A percentile compares a stretch with the other conserved stretches of the same genome.
These are phyloP conservation scores for Solanum commersonii DNA, from an alignment of 257 asterid species.

Conservation along the genomic window DNA sequence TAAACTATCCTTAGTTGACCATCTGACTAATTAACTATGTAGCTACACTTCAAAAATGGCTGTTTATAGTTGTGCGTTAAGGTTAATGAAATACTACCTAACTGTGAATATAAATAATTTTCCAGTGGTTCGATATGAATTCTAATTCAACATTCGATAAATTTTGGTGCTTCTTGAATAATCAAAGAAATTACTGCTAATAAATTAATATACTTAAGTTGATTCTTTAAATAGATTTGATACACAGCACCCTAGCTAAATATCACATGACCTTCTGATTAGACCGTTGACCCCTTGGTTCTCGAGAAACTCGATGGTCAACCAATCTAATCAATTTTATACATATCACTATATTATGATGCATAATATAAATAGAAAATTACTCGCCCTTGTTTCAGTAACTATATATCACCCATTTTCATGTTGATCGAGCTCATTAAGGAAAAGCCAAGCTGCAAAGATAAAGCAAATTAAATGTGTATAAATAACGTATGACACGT, in stretches of 20 bases:
- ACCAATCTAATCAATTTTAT: neutral
- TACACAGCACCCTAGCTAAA: neutral
- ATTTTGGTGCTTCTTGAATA: neutral
- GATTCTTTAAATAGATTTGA: neutral
- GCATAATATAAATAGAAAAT: neutral
- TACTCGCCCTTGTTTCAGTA: neutral
- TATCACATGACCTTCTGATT: neutral
- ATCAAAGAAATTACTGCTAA: neutral
- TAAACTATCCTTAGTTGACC: too few species aligned
- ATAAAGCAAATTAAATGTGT: neutral
- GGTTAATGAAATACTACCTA: neutral
- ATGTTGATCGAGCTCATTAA: neutral
- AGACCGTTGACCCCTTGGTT: neutral
- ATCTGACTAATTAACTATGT: neutral
- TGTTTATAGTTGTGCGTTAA: neutral
- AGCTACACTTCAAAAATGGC: neutral
- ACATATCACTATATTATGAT: neutral
- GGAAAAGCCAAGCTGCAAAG: constrained; percentile 44
- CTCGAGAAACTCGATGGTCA: neutral
- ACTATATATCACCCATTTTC: neutral
- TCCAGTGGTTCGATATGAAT: neutral
- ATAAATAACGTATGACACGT: too few species aligned
- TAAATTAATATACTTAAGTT: neutral
- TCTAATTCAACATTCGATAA: neutral
- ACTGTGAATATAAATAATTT: too few species aligned